phyloP scores from a whole-genome alignment of 345 rosid genomes.

The Populus tremula region DNA sequence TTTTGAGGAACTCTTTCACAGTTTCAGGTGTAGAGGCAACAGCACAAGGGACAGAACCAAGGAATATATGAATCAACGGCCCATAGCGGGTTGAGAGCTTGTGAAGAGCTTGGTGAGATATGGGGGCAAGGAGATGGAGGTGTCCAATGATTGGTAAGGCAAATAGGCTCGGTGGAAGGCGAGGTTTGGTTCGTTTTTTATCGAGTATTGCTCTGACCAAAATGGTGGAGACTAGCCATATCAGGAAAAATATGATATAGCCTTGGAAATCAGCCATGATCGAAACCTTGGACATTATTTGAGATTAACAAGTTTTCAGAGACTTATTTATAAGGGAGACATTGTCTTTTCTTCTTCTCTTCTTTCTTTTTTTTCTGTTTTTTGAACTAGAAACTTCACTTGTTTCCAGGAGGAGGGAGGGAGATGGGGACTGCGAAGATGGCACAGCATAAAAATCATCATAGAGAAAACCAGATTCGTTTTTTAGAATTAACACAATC shows the following conservation, averaged over 20 bases:
- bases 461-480: background rate
- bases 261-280: conserved; percentile 34
- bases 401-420: background rate
- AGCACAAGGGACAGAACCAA: conserved; percentile 52
- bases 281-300: background rate
- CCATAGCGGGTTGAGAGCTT: conserved; percentile 52
- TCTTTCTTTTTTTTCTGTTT: background rate
- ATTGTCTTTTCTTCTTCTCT: no score
- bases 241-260: conserved; percentile 34
- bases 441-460: background rate
- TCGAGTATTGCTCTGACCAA: conserved; percentile 28
- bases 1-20: conserved; percentile 65
- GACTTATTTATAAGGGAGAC: background rate
- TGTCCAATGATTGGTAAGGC: conserved; percentile 61
- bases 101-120: conserved; percentile 62
- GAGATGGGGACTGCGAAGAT: conserved; percentile 1
- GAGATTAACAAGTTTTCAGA: background rate
- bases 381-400: background rate
- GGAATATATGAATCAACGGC: conserved; percentile 50
- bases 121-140: conserved; percentile 55
- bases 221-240: conserved; percentile 39
- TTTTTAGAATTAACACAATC: background rate
- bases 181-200: conserved; percentile 7
- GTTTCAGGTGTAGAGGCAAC: conserved; percentile 58
- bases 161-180: conserved; percentile 49